Evolutionary conservation across 2,329 filamentous ascomycete species (phyloP), one percentile per base, ranked within the genome.

Genomic region (Cladosporium sp.): DNA sequence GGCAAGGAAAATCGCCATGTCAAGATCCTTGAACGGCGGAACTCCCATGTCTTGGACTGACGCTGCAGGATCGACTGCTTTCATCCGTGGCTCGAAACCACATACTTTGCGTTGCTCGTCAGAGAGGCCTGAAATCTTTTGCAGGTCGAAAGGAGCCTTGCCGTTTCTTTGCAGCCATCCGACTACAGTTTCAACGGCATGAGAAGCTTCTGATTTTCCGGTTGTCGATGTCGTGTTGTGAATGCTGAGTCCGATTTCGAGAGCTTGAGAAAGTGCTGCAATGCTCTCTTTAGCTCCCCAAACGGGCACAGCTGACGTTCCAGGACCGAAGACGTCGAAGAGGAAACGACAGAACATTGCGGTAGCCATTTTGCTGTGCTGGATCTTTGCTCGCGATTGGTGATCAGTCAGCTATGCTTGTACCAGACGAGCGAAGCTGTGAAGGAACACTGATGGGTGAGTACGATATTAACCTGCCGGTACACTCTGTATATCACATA

Each of bases 11-110:
- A 21, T n/a, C 3, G 52, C 60, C 21, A 68, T 36, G 12, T 68
- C 55, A 5, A 66, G 47, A 1, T 41, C 26, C 14, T 60, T 64
- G 64, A 68, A 68, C 7, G 54, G 52, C 12, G 59, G 51, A 24
- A 32, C 18, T 10, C 52, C 47, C 12, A 44, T 21, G 21, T 38
- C 24, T 30, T 59, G 65, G 4, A 38, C 58, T 21, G 34, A 65
- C 11, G 8, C 30, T 26, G 30, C 51, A 10, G 24, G 49, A 58
- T 51, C 21, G 15, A 18, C n/a, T 18, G 24, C 7, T n/a, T 8
- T 28, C 8, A 4, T 32, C 24, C 4, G 5, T 11, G 51, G 51
- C 28, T 57, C 60, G 34, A 64, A 64, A 3, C 36, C 60, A n/a
- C 32, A 18, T 3, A 26, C 61, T 5, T 32, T 26, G 18, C 61